Conservation (phyloP, 2,329 filamentous ascomycete genomes). For the Diatrype stigma region DNA sequence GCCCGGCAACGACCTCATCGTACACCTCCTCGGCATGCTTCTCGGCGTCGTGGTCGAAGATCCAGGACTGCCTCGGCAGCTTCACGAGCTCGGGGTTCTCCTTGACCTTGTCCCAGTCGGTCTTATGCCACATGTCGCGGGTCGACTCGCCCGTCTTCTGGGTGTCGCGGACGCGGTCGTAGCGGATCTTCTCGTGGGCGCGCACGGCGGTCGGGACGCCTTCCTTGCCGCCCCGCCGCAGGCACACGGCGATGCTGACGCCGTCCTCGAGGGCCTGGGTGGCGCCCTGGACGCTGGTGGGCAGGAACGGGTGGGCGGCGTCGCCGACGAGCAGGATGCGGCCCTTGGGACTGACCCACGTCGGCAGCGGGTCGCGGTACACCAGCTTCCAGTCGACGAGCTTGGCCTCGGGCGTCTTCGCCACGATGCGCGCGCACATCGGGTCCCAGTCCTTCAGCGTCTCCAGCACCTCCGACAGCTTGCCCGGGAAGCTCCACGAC, state of each 20-base stretch:
- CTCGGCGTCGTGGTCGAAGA: constrained; percentile 48
- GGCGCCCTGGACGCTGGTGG: constrained; percentile 44
- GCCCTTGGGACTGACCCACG: constrained; percentile 42
- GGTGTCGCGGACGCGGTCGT: constrained; percentile 42
- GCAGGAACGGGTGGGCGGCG: constrained; percentile 46
- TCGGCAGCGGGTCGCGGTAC: constrained; percentile 44
- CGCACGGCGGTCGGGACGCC: constrained; percentile 36
- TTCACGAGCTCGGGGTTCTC: constrained; percentile 43
- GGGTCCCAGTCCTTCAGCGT: constrained; percentile 50
- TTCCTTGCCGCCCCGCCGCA: constrained; percentile 32
- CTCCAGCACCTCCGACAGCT: constrained; percentile 47
- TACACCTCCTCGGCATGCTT: constrained; percentile 36
- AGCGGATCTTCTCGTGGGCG: constrained; percentile 43
- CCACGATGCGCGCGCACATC: constrained; percentile 42
- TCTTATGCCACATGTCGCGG: constrained; percentile 51
- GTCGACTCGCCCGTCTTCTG: constrained; percentile 50
- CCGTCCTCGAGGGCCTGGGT: constrained; percentile 50
- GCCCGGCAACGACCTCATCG: constrained; percentile 26
- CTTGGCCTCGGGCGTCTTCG: constrained; percentile 36
- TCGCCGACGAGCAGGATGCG: constrained; percentile 45
- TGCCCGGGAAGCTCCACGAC: constrained; percentile 50
- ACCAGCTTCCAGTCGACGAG: constrained; percentile 49
- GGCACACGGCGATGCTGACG: constrained; percentile 42
- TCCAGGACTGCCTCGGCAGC: constrained; percentile 48
- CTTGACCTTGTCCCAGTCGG: constrained; percentile 46